Base-by-base conservation (phyloP, 1,139 yeast genomes). In the Pneumocystis canis region DNA sequence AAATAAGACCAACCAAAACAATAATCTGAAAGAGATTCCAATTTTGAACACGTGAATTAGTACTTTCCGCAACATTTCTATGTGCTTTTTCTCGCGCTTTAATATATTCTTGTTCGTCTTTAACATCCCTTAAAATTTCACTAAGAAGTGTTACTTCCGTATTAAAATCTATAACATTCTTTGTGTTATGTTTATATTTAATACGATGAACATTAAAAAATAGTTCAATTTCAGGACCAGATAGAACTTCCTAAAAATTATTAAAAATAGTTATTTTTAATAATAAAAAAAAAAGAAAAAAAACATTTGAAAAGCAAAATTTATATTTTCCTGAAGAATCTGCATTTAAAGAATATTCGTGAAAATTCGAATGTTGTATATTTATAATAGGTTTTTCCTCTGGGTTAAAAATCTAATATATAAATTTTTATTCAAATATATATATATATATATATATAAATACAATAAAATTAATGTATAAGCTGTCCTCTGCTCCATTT, bases 11-110 rank as follows among this genome's bases (percentile, higher is more conserved):
- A 58, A 85, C 86, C 61, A 92, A 97, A 66, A 92, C 90, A 64
- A 85, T 71, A 68, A 92, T 79, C 77, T 92, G 98, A 80, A 90
- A 87, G 54, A 88, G 80, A 35, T 96, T 87, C 98, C 98, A 92
- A 89, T 95, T 92, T 77, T 92, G 92, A 70, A 92, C 97, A 73
- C 98, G 84, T 64, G 95, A 85, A 76, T 92, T 92, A 62, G 98
- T 92, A 35, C 95, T 86, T 77, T 92, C 98, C 6, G 98, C 97
- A 9, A 47, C 92, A 77, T 92, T 92, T 81, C 98, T 87, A 76
- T 92, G 98, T 40, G 95, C 87, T 77, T 97, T 85, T 77, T 92
- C 98, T 76, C 98, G 85, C 66, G 92, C 89, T 60, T 89, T 95
- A 71, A 92, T 85, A 77, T 92, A 92, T 69, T 89, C 83, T 66